Percentiles rank a stretch among this genome's conserved stretches.
phyloP scores from a whole-genome alignment of 139 green algal species.

The Marvania coccoides region DNA sequence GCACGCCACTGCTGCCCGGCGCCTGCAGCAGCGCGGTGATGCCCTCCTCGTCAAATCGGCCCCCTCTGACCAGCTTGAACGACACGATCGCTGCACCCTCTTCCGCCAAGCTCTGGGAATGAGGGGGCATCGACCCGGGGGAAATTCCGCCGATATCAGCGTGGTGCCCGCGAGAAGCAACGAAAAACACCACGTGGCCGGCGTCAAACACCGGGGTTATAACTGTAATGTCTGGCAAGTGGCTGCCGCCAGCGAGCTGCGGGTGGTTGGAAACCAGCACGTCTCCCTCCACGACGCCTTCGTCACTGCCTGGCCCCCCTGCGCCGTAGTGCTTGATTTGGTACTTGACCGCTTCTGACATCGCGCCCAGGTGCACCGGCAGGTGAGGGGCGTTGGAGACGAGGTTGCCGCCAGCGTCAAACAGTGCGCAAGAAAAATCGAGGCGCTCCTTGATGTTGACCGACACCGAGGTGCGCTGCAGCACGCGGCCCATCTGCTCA shows the following conservation, averaged over 20 bases:
- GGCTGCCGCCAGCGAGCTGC: constrained; percentile 79
- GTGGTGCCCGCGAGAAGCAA: constrained; percentile 82
- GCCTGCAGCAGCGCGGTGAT: constrained; percentile 77
- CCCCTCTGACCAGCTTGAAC: constrained; percentile 83
- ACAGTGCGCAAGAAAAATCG: constrained; percentile 95
- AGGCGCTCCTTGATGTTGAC: constrained; percentile 99
- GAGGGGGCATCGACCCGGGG: constrained; percentile 89
- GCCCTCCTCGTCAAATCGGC: constrained; percentile 67
- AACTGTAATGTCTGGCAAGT: constrained; percentile 98
- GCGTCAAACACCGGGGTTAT: constrained; percentile 88
- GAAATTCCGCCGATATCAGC: constrained; percentile 88
- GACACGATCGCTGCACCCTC: constrained; percentile 90
- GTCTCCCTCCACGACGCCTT: constrained; percentile 66
- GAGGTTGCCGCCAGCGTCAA: constrained; percentile 56
- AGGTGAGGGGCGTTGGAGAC: constrained; percentile 98
- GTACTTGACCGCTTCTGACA: constrained; percentile 86
- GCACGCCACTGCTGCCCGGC: constrained; percentile 42
- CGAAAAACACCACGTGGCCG: constrained; percentile 86
- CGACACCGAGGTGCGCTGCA: constrained; percentile 86
- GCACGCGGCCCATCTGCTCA: constrained; percentile 95
- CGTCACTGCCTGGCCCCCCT: constrained; percentile 13
- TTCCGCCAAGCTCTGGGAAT: constrained; percentile 70
- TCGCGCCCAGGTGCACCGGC: constrained; percentile 94
- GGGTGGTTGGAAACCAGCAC: constrained; percentile 94
- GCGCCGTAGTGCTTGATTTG: constrained; percentile 60